Base-by-base conservation (phyloP, 768 basidiomycete species). In the Cystofilobasidium capitatum region DNA sequence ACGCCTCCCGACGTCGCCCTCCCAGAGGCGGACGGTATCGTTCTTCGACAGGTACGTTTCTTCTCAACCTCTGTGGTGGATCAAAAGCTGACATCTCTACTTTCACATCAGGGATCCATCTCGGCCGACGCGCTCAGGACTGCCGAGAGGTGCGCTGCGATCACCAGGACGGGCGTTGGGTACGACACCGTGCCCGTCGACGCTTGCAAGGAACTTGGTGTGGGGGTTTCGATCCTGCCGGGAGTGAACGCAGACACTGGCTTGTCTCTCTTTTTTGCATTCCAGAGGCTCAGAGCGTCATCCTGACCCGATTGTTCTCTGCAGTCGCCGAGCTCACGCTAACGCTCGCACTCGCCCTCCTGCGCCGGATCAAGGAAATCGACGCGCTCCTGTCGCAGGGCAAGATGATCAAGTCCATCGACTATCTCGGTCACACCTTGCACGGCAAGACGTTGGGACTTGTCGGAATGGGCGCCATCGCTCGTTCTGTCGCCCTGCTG, bases 181-280 rank as follows among this genome's bases (percentile, higher is more conserved):
- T 63, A 69, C 55, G 73, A 74, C 66, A 69, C 76, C 8, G 31
- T 54, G 10, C 39, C 29, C 22, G 45, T 22, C 5, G n/a, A 40
- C 26, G 36, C 47, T 17, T 51, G 42, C 26, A 33, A 24, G 20
- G 45, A 42, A 14, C 44, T 59, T 24, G 58, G 33, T 44, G 51
- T 58, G 3, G 22, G 24, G 14, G 55, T 49, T 26, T 31, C 31
- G 37, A 31, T 39, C 33, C 37, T 44, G 16, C 65, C 42, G 12
- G 44, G 40, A 35, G 36, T 39, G 14, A 35, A 35, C 20, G 8
- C 12, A n/a, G 64, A 33, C 36, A 44, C 40, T 7, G 37, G 58
- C 12, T 26, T 24, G 6, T 12, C 59, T 36, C 22, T 37, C n/a
- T 22, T 36, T n/a, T 36, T 26, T 33, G 59, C 35, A 40, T 36